Evolutionary conservation across 2,329 filamentous ascomycete species (phyloP).

Genomic region (Fusarium anthophilum): DNA sequence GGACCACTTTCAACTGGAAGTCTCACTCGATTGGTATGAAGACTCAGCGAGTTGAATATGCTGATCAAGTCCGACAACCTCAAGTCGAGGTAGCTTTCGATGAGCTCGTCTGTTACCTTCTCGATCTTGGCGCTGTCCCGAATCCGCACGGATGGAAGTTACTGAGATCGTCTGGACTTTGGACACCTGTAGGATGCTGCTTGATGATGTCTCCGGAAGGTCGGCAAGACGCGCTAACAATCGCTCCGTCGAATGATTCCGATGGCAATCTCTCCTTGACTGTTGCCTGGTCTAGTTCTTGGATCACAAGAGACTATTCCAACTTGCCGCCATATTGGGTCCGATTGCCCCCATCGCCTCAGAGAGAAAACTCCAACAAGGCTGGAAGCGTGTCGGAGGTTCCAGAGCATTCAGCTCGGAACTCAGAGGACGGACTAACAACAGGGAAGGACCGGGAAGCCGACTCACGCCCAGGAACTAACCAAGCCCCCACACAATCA

Average conservation of each 20-base stretch:
- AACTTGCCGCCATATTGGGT: slow-evolving; percentile 70
- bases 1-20: slow-evolving; percentile 74
- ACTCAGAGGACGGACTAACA: neutral
- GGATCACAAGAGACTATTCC: slow-evolving; percentile 61
- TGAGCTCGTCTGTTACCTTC: slow-evolving; percentile 67
- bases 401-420: neutral
- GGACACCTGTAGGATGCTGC: slow-evolving; percentile 68
- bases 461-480: slow-evolving; percentile 43
- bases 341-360: slow-evolving; percentile 51
- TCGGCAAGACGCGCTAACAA: slow-evolving; percentile 58
- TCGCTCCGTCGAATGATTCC: slow-evolving; percentile 66
- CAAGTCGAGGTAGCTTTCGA: slow-evolving; percentile 66
- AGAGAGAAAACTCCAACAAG: neutral
- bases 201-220: slow-evolving; percentile 64
- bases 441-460: neutral
- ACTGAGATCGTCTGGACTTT: slow-evolving; percentile 65
- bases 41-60: slow-evolving; percentile 71
- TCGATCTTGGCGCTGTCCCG: slow-evolving; percentile 71
- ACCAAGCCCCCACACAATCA: slow-evolving; percentile 42
- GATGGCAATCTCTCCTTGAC: slow-evolving; percentile 68
- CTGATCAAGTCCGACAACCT: slow-evolving; percentile 62
- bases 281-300: slow-evolving; percentile 64
- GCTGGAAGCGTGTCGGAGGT: neutral
- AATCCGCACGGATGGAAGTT: slow-evolving; percentile 67
- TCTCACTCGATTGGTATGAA: slow-evolving; percentile 69